Evolutionary conservation across 202 grass and related monocot species (phyloP), one percentile per base, ranked within the genome.

Genomic region (Setaria viridis): DNA sequence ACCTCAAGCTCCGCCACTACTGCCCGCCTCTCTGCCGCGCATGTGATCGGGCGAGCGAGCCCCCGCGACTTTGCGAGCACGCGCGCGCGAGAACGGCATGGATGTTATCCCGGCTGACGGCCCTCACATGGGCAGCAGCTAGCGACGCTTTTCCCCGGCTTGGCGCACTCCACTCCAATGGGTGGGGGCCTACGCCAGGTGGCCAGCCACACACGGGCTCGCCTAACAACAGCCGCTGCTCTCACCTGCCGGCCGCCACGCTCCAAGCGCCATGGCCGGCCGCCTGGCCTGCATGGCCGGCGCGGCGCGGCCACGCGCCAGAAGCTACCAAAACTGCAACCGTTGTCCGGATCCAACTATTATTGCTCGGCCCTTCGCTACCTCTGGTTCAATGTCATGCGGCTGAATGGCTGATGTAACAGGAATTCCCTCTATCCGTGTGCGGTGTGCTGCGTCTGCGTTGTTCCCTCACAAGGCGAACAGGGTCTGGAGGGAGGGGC

Each of bases 301-400:
- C 49, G 7, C 21, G 30, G 9, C 77, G 19, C 49, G 62, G 76
- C 83, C 83, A 86, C 48, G 70, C 70, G 63, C 71, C 83, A 25
- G 74, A 86, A 90, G 33, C 69, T 72, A 62, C 70, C 84, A 87
- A 87, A 77, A 30, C 46, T 14, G 46, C 67, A 49, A 70, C 32
- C 9, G 4, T 54, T 30, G 72, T 62, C 62, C 81, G 72, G 11
- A 79, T 70, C 21, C 49, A 82, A 78, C 88, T 51, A 73, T 82
- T 35, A 56, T 77, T 82, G 42, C 80, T 34, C 5, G 25, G 25
- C 25, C 25, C 25, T 25, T 25, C 25, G 25, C 25, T 25, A 25
- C 25, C 25, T 25, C 25, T 25, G 25, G 25, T 25, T 25, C 25
- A 25, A 25, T 25, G 25, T 0, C 59, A 56, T 66, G 47, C 43